Conservation (phyloP, 179 eudicot genomes). For the Beta corolliflora region DNA sequence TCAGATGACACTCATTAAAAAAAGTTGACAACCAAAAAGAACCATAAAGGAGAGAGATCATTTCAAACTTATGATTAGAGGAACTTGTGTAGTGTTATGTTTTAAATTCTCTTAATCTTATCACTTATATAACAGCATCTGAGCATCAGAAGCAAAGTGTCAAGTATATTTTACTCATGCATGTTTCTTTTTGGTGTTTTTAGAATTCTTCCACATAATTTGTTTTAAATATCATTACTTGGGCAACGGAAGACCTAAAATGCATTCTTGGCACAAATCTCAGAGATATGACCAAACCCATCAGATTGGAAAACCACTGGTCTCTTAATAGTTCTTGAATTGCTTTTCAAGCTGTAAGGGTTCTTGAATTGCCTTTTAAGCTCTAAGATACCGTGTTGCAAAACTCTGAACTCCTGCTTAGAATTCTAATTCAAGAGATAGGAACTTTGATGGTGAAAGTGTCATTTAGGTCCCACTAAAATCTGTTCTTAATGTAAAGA, state of each 20-base stretch:
- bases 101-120: background rate
- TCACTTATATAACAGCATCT: background rate
- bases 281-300: background rate
- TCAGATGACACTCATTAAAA: background rate
- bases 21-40: background rate
- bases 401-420: background rate
- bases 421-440: background rate
- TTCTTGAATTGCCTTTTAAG: background rate
- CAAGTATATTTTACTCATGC: background rate
- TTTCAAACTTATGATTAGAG: background rate
- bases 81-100: background rate
- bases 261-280: background rate
- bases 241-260: background rate
- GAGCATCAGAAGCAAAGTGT: background rate
- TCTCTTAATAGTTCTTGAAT: background rate
- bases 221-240: background rate
- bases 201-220: background rate
- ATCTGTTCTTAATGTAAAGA: background rate
- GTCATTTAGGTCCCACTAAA: background rate
- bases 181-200: background rate
- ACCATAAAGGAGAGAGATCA: slow-evolving; percentile 1
- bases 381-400: background rate
- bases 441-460: background rate
- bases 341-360: background rate
- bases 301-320: background rate